Evolutionary conservation across 169 alveolate species (phyloP).

Genomic region (Plasmodium blacklocki): DNA sequence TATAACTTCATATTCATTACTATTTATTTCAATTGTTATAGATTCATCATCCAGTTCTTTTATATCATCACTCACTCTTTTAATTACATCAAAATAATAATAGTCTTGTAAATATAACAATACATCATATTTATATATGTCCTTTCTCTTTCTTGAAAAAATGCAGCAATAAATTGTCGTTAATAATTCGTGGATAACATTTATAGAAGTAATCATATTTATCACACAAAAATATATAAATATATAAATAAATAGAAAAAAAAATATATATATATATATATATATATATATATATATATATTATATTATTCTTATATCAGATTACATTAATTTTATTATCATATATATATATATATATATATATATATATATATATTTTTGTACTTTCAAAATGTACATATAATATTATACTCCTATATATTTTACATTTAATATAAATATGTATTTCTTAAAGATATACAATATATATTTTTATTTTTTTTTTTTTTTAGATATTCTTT

Average conservation of each 20-base stretch:
- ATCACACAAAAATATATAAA: neutral
- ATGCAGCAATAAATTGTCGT: conserved; percentile 39
- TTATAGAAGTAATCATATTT: conserved; percentile 56
- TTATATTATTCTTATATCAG: too few species aligned
- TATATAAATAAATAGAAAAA: neutral
- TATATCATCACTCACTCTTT: conserved; percentile 40
- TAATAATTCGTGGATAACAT: conserved; percentile 53
- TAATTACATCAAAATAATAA: conserved; percentile 40
- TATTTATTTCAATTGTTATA: neutral
- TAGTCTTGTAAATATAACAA: conserved; percentile 38
- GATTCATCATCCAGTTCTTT: conserved; percentile 35
- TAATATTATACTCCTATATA: too few species aligned
- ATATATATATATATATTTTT: too few species aligned
- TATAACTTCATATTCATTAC: neutral
- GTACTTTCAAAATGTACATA: too few species aligned
- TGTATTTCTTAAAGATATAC: too few species aligned
- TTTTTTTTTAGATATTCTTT: too few species aligned
- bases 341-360: too few species aligned
- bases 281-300: neutral
- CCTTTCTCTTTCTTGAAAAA: conserved; percentile 38
- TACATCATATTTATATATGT: conserved; percentile 50
- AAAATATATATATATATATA: neutral
- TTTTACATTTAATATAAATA: too few species aligned
- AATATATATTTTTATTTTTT: too few species aligned
- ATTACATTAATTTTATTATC: too few species aligned